phyloP scores from a whole-genome alignment of 331 rosid genomes.

The Erythrophleum ivorense region DNA sequence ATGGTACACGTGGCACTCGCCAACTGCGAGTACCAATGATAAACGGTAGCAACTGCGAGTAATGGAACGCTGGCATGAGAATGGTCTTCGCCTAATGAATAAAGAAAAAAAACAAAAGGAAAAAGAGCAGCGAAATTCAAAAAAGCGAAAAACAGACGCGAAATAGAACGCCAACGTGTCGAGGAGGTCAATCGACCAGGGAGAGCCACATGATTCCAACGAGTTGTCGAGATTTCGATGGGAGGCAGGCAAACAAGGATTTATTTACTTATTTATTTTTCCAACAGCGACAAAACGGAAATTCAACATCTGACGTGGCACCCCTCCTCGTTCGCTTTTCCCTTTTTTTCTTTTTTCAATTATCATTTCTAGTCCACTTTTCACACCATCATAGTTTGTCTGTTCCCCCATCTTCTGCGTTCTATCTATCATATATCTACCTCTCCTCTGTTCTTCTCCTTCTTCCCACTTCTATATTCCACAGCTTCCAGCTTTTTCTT shows the following conservation, averaged over 20 bases:
- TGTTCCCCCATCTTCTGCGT: not conserved
- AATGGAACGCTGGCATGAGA: not conserved
- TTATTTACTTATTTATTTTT: not conserved
- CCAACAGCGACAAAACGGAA: not conserved
- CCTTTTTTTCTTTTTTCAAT: conserved; percentile 11
- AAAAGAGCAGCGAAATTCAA: conserved; percentile 1
- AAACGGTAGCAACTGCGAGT: conserved; percentile 12
- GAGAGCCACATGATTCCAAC: conserved; percentile 70
- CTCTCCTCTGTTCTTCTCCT: not conserved
- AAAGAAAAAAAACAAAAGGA: not conserved
- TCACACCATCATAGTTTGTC: not conserved
- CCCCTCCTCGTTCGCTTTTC: conserved; percentile 12
- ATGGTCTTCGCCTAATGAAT: not conserved
- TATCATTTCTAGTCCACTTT: not conserved
- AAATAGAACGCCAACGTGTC: conserved; percentile 42
- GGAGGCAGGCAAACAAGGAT: not conserved
- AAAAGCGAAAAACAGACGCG: conserved; percentile 18
- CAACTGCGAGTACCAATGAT: conserved; percentile 20
- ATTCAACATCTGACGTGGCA: conserved; percentile 57
- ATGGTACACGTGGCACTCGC: not conserved
- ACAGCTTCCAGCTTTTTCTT: conserved; percentile 8
- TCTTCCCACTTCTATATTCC: not conserved
- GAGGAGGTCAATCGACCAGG: conserved; percentile 21
- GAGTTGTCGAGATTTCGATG: conserved; percentile 48
- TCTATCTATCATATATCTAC: not conserved